Conservation (phyloP, 345 rosid species). For the Citrus inodora region DNA sequence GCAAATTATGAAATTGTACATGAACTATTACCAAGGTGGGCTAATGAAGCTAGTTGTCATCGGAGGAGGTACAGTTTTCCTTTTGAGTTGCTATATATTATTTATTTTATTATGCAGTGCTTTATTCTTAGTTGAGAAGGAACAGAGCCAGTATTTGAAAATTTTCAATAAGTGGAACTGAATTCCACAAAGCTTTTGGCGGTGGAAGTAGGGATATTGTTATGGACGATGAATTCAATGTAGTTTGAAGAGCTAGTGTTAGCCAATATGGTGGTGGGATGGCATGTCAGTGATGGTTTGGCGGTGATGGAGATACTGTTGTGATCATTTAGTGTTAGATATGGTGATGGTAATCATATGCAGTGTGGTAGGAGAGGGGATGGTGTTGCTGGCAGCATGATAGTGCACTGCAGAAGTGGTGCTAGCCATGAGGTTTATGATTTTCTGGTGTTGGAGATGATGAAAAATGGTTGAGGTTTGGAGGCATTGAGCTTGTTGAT, state of each 20-base stretch:
- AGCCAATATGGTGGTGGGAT: neutral
- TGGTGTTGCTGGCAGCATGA: neutral
- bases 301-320: neutral
- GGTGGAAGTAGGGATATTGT: neutral
- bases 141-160: neutral
- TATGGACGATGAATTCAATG: neutral
- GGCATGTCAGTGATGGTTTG: neutral
- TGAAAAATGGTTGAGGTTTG: neutral
- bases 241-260: neutral
- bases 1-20: slow-evolving; percentile 60
- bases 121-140: slow-evolving; percentile 3
- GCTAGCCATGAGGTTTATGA: neutral
- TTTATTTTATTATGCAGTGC: neutral
- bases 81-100: slow-evolving; percentile 3
- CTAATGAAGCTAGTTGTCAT: slow-evolving; percentile 94
- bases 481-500: neutral
- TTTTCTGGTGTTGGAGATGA: neutral
- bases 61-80: slow-evolving; percentile 73
- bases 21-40: slow-evolving; percentile 77
- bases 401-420: neutral
- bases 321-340: neutral
- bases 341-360: neutral
- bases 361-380: neutral
- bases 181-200: neutral
- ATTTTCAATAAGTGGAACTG: neutral